Conservation (phyloP, 306 rosid species). For the Fragaria vesca region DNA sequence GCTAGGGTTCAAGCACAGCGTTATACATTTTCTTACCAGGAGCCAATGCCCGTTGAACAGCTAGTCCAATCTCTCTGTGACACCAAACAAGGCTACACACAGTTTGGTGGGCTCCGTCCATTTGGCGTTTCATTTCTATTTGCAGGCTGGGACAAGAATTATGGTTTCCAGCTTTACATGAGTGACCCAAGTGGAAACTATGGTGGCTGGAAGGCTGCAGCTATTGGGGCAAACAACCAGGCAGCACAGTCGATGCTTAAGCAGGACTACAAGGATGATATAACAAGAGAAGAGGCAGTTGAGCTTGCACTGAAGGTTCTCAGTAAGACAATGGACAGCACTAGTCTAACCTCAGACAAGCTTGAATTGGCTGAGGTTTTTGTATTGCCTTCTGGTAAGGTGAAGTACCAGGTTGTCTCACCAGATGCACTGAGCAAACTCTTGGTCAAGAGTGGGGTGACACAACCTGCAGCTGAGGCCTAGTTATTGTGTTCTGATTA, state of each 20-base stretch:
- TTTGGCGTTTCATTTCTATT: conserved; percentile 43
- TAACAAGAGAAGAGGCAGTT: conserved; percentile 44
- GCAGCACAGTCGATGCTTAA: conserved; percentile 48
- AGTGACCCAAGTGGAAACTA: conserved; percentile 51
- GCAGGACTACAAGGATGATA: conserved; percentile 47
- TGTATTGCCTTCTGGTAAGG: conserved; percentile 37
- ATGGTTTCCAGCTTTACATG: conserved; percentile 45
- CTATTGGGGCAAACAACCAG: conserved; percentile 46
- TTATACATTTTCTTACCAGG: conserved; percentile 41
- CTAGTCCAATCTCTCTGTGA: conserved; percentile 45
- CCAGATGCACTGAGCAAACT: conserved; percentile 31
- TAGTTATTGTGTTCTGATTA: neutral
- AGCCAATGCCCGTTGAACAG: conserved; percentile 49
- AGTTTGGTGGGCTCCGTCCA: conserved; percentile 49
- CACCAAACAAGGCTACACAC: conserved; percentile 44
- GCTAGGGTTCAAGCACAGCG: conserved; percentile 47
- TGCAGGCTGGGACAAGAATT: conserved; percentile 50
- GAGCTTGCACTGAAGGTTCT: conserved; percentile 46
- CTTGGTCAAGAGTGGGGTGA: conserved; percentile 38
- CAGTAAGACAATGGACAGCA: conserved; percentile 48
- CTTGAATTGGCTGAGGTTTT: conserved; percentile 43
- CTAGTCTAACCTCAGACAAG: conserved; percentile 43
- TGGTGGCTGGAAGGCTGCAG: conserved; percentile 52
- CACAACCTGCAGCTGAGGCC: conserved; percentile 43
- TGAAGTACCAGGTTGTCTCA: conserved; percentile 40